Evolutionary conservation across 2,329 filamentous ascomycete species (phyloP).

Genomic region (Cladosporium halotolerans): DNA sequence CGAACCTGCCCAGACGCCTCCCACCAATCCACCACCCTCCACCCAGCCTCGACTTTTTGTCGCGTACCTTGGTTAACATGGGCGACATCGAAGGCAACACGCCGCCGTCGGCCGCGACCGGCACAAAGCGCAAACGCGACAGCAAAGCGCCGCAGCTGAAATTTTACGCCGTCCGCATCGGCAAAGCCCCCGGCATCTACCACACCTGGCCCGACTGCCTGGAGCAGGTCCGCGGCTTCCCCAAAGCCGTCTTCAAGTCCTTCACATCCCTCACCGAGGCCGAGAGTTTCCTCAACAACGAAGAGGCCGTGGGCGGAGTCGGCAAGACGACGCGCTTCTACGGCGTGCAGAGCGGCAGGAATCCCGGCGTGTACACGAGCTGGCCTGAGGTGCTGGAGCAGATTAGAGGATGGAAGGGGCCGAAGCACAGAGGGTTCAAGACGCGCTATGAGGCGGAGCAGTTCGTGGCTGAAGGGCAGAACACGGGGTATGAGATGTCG

Average conservation of each 20-base stretch:
- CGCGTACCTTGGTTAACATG: background rate
- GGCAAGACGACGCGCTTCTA: conserved; percentile 46
- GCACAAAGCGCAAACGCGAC: conserved; percentile 52
- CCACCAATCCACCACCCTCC: background rate
- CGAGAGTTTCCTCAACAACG: conserved; percentile 66
- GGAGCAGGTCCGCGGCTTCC: conserved; percentile 53
- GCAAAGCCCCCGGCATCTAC: conserved; percentile 57
- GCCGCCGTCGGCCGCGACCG: conserved; percentile 18
- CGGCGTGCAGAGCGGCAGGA: conserved; percentile 52
- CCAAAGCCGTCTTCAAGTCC: conserved; percentile 59
- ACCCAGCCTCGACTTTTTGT: background rate
- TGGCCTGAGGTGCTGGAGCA: conserved; percentile 68
- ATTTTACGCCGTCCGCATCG: conserved; percentile 59
- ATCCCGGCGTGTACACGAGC: conserved; percentile 57
- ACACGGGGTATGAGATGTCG: conserved; percentile 7
- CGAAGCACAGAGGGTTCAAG: conserved; percentile 47
- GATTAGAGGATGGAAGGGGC: conserved; percentile 65
- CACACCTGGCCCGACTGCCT: conserved; percentile 58
- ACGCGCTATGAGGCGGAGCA: conserved; percentile 63
- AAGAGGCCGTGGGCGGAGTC: conserved; percentile 21
- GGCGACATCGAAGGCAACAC: conserved; percentile 26
- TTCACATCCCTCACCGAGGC: conserved; percentile 70
- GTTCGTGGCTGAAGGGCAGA: conserved; percentile 52
- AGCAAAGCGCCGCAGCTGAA: conserved; percentile 38
- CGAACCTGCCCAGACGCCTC: background rate